Evolutionary conservation across 2,329 filamentous ascomycete genomes (phyloP), one percentile per base, ranked within the genome.

Genomic region (Fusarium clavum): DNA sequence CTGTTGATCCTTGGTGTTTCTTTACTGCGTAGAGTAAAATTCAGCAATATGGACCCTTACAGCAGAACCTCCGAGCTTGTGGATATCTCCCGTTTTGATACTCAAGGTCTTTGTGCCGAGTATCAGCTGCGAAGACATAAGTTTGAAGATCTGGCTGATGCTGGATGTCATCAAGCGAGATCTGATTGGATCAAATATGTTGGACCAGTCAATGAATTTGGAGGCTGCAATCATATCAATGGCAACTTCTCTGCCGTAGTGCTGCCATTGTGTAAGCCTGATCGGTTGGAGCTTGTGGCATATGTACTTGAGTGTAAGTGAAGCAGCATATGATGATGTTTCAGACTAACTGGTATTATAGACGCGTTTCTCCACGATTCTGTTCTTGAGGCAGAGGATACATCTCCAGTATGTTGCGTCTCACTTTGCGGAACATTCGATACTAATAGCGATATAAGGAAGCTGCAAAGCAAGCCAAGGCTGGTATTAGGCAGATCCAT

Each of bases 371-470:
- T 51, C 2, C 30, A 51, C 7, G 47, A 51, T n/a, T 34, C 30
- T 8, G 47, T 51, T 8, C 47, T 51, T 3, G 30, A 34, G 16
- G 8, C 47, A 2, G 30, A 34, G 9, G 11, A 51, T 10, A 10
- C 16, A 13, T 51, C 29, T 14, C 47, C 20, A 16, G 47, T 49
- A 13, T 5, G 29, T 47, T 20, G 1, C 10, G 12, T 8, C 6
- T 20, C 12, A 20, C 11, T 7, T 0, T 7, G 16, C 3, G 14
- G 2, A 27, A 12, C 1, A 2, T 12, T 4, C 13, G 8, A n/a
- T 46, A 25, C 18, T 46, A n/a, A 46, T 14, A 0, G 3, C 5
- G 4, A 5, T 6, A 1, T 6, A 3, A 49, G 46, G 29, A 24
- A 16, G 16, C 29, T 22, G 10, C 30, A 34, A 32, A 6, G 14